Conservation (phyloP, 164 flowering plant species). For the Umbellularia californica region DNA sequence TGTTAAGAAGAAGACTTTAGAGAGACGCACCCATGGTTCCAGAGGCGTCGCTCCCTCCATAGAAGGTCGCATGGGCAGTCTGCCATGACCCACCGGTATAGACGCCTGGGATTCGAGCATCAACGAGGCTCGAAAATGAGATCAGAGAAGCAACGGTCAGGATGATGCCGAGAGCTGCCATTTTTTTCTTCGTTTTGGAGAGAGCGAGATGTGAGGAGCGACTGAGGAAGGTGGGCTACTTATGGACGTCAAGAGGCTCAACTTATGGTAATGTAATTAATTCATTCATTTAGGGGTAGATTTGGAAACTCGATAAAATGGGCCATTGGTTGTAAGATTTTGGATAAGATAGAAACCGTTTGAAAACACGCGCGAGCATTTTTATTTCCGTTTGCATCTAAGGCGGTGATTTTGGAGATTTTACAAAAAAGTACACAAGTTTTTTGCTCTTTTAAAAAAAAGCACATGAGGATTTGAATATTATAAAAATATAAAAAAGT, state of each 20-base stretch:
- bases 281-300: neutral
- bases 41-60: conserved; percentile 88
- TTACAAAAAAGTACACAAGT: no score
- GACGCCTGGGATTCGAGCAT: conserved; percentile 65
- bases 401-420: no score
- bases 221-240: conserved; percentile 34
- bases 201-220: neutral
- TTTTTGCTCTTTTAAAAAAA: no score
- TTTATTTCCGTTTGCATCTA: no score
- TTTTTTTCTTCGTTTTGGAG: neutral
- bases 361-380: no score
- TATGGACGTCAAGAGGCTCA: conserved; percentile 19
- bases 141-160: conserved; percentile 10
- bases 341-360: no score
- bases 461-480: no score
- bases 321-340: no score
- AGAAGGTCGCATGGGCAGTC: conserved; percentile 80
- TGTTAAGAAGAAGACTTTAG: neutral
- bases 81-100: conserved; percentile 65
- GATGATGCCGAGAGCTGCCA: neutral
- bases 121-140: conserved; percentile 20
- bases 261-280: conserved; percentile 21
- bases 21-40: conserved; percentile 75
- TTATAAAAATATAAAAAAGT: no score
- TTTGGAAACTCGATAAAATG: neutral